Evolutionary conservation across 1,139 yeast genomes (phyloP), one percentile per base, ranked within the genome.

Genomic region (Taiozyma onychis): DNA sequence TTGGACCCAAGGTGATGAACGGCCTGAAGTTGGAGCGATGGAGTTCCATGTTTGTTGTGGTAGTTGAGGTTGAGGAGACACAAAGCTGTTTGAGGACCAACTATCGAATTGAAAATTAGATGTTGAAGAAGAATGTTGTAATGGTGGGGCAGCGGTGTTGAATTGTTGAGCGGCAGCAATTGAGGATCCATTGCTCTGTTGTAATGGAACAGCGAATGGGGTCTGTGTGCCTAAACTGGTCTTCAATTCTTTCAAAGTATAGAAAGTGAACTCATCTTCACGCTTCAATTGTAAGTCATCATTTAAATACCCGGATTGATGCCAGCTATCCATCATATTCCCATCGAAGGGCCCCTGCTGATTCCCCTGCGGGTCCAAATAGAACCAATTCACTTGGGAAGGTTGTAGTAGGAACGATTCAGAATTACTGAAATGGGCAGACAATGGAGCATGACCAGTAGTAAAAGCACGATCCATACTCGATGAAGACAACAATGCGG

Each of bases 321-420:
- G 78, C 96, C 96, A 88, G 48, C 74, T 81, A 57, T 88, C 95
- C 96, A 88, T 88, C 71, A 78, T 69, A 28, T 72, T 68, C 1
- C 95, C 90, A 48, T 75, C 74, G 64, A 88, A 88, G 3, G 96
- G 96, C 26, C 96, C 96, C 62, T 87, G 95, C 54, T 81, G 84
- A 49, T 70, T 76, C 2, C 88, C 88, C 44, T 76, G 67, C 0
- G 88, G 83, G 63, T 88, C 96, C 51, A 83, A 70, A 62, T 88
- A 88, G 53, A 69, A 72, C 96, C 96, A 88, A 51, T 75, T 72
- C 58, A 83, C 74, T 48, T 73, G 68, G 24, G 71, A 77, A 1
- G 80, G 75, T 18, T 48, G 60, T 10, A 52, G 47, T 27, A 54
- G 44, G 18, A 57, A 53, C 16, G 49, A 53, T 43, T 51, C 51